phyloP scores from a whole-genome alignment of 768 basidiomycete genomes.

The Tricholoma bakamatsutake region DNA sequence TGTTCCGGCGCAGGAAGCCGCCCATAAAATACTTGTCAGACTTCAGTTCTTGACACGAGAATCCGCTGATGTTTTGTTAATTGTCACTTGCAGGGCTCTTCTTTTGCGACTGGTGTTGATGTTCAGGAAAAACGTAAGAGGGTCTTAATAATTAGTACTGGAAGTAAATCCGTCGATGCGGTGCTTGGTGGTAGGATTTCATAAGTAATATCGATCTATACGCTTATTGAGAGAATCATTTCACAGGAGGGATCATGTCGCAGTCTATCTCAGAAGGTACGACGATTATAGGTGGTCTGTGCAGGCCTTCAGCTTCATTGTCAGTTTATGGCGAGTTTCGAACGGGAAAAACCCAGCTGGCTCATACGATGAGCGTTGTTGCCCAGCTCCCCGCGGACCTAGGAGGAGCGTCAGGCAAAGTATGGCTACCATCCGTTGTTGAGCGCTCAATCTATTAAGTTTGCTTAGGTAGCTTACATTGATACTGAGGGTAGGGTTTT shows the following conservation, averaged over 20 bases:
- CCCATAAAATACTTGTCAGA: conserved; percentile 82
- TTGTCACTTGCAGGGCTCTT: conserved; percentile 58
- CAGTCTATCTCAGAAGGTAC: conserved; percentile 91
- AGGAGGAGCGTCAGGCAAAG: conserved; percentile 89
- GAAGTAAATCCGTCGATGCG: conserved; percentile 85
- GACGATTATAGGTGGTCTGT: background rate
- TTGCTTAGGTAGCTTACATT: conserved; percentile 75
- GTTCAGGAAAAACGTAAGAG: conserved; percentile 81
- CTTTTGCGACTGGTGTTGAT: conserved; percentile 88
- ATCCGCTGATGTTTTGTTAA: background rate
- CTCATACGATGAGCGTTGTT: conserved; percentile 91
- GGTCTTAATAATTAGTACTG: conserved; percentile 83
- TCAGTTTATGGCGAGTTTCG: conserved; percentile 94
- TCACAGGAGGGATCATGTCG: conserved; percentile 80
- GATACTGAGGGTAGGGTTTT: conserved; percentile 68
- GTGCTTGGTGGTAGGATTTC: conserved; percentile 76
- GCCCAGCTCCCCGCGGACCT: conserved; percentile 85
- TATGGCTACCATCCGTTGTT: conserved; percentile 18
- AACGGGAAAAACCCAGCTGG: conserved; percentile 93
- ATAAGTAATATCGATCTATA: background rate
- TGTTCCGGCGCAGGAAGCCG: conserved; percentile 61
- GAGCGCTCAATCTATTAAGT: background rate
- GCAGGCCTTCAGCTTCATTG: background rate
- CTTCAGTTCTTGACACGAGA: conserved; percentile 10
- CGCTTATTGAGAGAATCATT: background rate